Conservation (phyloP, 169 alveolate genomes). For the Plasmodium malariae region DNA sequence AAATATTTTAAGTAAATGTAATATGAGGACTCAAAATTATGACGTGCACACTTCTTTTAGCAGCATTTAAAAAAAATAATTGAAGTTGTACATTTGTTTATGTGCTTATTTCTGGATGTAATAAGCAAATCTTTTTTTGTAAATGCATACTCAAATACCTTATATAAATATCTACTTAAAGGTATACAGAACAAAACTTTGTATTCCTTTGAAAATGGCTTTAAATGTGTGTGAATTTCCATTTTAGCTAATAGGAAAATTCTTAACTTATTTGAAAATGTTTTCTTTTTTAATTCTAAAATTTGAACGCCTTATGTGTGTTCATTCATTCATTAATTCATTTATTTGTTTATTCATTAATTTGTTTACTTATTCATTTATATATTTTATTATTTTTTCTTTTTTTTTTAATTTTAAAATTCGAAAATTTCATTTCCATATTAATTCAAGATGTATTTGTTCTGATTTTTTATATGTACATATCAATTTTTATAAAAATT, state of each 20-base stretch:
- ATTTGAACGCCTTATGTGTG: no score
- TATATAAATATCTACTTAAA: no score
- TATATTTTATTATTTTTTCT: background rate
- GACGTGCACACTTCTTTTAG: background rate
- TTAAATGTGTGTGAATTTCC: no score
- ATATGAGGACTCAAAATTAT: background rate
- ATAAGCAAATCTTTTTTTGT: background rate
- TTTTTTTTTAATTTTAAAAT: background rate
- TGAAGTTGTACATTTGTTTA: background rate
- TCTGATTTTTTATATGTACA: background rate
- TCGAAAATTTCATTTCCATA: conserved; percentile 6
- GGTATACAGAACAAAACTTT: no score
- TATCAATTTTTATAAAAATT: background rate
- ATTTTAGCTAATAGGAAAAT: background rate
- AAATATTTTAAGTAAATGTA: background rate
- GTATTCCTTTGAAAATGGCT: no score
- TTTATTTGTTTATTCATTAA: background rate
- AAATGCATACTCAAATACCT: background rate
- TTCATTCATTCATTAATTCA: no score
- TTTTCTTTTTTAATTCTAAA: no score
- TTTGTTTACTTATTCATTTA: background rate
- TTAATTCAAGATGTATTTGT: background rate
- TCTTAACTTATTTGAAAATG: background rate
- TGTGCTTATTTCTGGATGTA: background rate
- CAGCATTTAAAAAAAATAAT: background rate